Evolutionary conservation across 176 grass and related monocot species (phyloP).

Genomic region (Oryza longistaminata): DNA sequence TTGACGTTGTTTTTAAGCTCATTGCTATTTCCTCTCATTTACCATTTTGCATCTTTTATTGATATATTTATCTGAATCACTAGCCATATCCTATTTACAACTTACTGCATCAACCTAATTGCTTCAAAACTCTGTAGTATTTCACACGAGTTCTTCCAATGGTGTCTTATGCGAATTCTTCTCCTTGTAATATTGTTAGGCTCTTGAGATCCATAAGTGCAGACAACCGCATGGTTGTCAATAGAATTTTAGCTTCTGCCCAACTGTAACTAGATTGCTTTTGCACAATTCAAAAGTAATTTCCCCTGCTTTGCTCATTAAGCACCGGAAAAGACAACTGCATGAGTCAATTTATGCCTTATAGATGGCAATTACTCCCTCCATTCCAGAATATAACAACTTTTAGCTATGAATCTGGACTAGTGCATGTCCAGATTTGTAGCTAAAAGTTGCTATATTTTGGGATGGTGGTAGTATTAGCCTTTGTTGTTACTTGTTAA

Average conservation of each 20-base stretch:
- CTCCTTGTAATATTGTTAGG: background rate
- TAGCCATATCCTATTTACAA: conserved; percentile 19
- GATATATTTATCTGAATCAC: conserved; percentile 1
- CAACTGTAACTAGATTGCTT: conserved; percentile 24
- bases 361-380: background rate
- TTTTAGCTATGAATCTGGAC: too few species aligned
- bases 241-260: conserved; percentile 11
- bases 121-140: conserved; percentile 6
- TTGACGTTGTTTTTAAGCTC: conserved; percentile 10
- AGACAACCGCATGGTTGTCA: background rate
- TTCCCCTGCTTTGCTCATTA: background rate
- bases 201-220: background rate
- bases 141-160: conserved; percentile 2
- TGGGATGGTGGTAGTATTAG: background rate
- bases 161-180: background rate
- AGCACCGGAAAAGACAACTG: background rate
- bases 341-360: conserved; percentile 6
- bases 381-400: too few species aligned
- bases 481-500: conserved; percentile 39
- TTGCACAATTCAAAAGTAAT: background rate
- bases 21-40: background rate
- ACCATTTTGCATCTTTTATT: background rate
- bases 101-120: background rate
- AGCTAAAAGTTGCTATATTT: too few species aligned
- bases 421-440: too few species aligned